Evolutionary conservation across 1,139 yeast genomes (phyloP).

Genomic region (Eremothecium coryli): DNA sequence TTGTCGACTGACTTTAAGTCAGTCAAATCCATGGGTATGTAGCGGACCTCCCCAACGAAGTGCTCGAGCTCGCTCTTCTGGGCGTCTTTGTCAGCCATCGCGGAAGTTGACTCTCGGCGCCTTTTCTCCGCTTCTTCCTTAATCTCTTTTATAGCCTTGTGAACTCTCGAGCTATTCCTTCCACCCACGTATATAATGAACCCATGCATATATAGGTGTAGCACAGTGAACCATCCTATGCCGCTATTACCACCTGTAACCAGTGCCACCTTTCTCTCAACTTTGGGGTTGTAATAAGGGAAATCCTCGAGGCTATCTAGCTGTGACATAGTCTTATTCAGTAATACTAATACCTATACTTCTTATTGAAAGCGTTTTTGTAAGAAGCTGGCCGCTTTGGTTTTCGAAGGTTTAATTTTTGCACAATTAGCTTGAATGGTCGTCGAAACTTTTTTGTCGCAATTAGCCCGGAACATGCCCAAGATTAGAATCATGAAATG

Average conservation of each 20-base stretch:
- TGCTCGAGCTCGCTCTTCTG: constrained; percentile 12
- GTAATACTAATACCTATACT: no score
- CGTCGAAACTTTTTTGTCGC: no score
- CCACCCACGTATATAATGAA: constrained; percentile 67
- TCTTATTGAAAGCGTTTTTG: no score
- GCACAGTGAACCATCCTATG: constrained; percentile 65
- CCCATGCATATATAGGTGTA: constrained; percentile 74
- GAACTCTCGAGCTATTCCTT: constrained; percentile 47
- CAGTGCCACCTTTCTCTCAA: constrained; percentile 50
- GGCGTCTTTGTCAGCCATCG: neutral
- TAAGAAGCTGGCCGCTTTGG: no score
- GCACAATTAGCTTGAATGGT: no score
- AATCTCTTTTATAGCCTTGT: constrained; percentile 47
- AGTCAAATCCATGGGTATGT: constrained; percentile 54
- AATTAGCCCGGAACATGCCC: no score
- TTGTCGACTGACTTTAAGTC: constrained; percentile 47
- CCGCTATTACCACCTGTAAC: constrained; percentile 80
- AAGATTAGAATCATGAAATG: no score
- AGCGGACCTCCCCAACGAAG: constrained; percentile 49
- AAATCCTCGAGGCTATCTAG: constrained; percentile 24
- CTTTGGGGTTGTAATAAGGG: constrained; percentile 31
- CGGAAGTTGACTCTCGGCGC: constrained; percentile 11
- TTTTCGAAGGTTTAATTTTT: no score
- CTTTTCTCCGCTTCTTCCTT: constrained; percentile 41
- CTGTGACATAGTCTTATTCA: constrained; percentile 8